A percentile compares a stretch with the other conserved stretches of the same genome.
These are phyloP conservation scores for Sporothrix humicola DNA, from an alignment of 2,329 filamentous ascomycete species.

Conservation along the genomic window DNA sequence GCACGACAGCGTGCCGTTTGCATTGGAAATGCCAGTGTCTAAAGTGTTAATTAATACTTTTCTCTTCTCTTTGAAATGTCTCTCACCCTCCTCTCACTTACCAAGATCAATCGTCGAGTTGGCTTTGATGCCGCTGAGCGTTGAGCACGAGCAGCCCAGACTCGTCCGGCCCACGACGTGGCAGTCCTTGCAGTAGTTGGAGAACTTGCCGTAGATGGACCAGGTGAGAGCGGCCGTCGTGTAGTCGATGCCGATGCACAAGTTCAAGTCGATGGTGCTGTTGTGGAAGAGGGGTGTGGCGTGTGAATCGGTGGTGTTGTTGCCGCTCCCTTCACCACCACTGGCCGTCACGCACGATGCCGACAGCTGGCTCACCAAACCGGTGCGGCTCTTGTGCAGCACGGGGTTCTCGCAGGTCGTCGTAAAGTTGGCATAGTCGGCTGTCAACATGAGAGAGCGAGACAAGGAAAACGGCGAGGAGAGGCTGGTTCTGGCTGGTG, in stretches of 20 bases:
- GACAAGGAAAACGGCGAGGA: too few species aligned
- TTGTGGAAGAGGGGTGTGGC: constrained; percentile 17
- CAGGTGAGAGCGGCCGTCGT: constrained; percentile 31
- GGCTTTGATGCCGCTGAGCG: constrained; percentile 14
- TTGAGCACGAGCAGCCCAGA: constrained; percentile 35
- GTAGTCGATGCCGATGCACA: constrained; percentile 38
- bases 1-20: constrained; percentile 30
- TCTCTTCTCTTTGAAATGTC: too few species aligned
- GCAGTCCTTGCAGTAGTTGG: constrained; percentile 37
- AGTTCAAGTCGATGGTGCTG: constrained; percentile 38
- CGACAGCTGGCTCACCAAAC: constrained; percentile 25
- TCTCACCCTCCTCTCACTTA: too few species aligned
- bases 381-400: constrained; percentile 5
- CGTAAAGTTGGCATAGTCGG: constrained; percentile 28
- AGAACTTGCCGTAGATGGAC: constrained; percentile 38
- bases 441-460: too few species aligned
- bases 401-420: constrained; percentile 24
- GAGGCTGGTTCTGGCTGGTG: too few species aligned
- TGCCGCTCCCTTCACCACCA: neutral
- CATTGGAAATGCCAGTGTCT: constrained; percentile 33
- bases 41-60: neutral
- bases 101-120: constrained; percentile 36
- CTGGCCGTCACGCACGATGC: constrained; percentile 3
- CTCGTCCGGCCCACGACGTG: neutral
- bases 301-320: neutral